Base-by-base conservation (phyloP, 2,329 filamentous ascomycete species). In the Aspergillus intermedius region DNA sequence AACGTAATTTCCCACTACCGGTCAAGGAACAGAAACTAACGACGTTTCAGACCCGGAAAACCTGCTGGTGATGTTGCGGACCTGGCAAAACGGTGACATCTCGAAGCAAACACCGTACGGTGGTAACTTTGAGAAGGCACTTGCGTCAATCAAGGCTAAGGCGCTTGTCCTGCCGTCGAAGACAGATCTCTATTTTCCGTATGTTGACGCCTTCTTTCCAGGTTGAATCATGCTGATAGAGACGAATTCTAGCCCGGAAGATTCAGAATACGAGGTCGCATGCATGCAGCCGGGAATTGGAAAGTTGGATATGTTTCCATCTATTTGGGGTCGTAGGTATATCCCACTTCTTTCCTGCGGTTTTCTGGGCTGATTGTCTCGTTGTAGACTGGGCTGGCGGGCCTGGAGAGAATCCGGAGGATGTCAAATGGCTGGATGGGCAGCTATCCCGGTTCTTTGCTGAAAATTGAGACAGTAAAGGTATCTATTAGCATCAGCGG, bases 181-280 rank as follows among this genome's bases (percentile, higher is more conserved):
- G 62, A 90, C 86, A 0, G 88, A 91, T 61, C 73, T 91, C 4
- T 91, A 91, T 62, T 91, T 93, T 55, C 85, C 87, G 74, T 82
- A 62, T 69, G 77, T 69, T 42, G 9, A 19, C 6, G 40, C 13
- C 6, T 37, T 25, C 5, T 28, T 35, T 35, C 30, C 13, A n/a
- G 34, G 5, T 2, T n/a, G 13, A 15, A 47, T 55, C 9, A 51
- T 35, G n/a, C 7, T 32, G 43, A 35, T 3, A 3, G 6, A 19
- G 44, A 19, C 19, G 12, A 15, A 30, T 30, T 30, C 8, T 52
- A 83, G 80, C 45, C 86, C 86, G 0, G 87, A 91, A 58, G 88
- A 91, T 55, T 89, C 85, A 0, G 80, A 86, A 58, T 82, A 84
- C 48, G 88, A 93, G 60, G 83, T 91, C 21, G 63, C 63, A 43